Evolutionary conservation across 495 filamentous ascomycete genomes (phyloP), one percentile per base, ranked within the genome.

Genomic region (Evernia prunastri): DNA sequence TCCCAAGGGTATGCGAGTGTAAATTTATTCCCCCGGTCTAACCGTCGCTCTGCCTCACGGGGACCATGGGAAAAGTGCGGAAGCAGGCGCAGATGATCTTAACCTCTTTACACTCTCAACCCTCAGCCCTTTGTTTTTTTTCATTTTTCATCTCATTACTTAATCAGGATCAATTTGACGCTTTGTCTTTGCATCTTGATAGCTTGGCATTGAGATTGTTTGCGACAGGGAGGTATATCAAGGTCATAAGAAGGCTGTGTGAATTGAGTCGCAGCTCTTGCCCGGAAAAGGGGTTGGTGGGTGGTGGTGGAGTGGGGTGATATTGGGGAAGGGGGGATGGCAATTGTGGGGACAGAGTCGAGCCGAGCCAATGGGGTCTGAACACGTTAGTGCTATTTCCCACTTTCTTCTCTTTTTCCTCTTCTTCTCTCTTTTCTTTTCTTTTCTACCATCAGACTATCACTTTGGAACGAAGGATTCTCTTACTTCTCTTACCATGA

Each of bases 41-140:
- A 43, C 39, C 35, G 54, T 39, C 42, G 20, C 54, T 63, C 61
- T 63, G 61, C 61, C 61, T 63, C 54, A 42, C 54, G 61, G 61
- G 27, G 31, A 57, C 27, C 12, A 35, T 20, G 51, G 51, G 51
- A 33, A 35, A 6, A 20, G n/a, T 54, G 29, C 61, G 56, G 57
- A 49, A 58, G 40, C 18, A 63, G 54, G 61, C 54, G 61, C 54
- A 63, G 61, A 35, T 33, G 36, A 20, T 56, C 31, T 49, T 49
- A 60, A 42, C n/a, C 27, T n/a, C 29, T 56, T 29, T 13, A 29
- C 1, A n/a, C 47, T 42, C 45, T 49, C 45, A 12, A 25, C 10
- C n/a, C n/a, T n/a, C n/a, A n/a, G n/a, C n/a, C n/a, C n/a, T n/a
- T n/a, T n/a, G n/a, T n/a, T n/a, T n/a, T n/a, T n/a, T n/a, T n/a